phyloP scores from a whole-genome alignment of 768 basidiomycete genomes.

The Leccinum rimulosum region DNA sequence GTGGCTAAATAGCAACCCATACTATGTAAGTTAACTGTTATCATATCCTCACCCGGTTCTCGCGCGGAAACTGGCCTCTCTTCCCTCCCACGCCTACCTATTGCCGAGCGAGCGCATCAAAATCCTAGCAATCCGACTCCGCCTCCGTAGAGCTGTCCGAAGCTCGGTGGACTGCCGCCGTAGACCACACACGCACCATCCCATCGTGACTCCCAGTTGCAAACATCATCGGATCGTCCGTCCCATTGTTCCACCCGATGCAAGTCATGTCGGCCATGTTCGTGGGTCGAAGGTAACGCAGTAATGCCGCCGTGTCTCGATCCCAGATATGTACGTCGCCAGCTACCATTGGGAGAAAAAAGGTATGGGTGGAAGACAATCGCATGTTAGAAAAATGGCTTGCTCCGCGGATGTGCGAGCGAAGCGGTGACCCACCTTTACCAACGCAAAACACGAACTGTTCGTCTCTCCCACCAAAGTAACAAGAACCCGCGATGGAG shows the following conservation, averaged over 20 bases:
- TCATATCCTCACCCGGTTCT: background rate
- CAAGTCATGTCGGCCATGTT: constrained; percentile 62
- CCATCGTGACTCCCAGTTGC: constrained; percentile 79
- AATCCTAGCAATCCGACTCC: constrained; percentile 19
- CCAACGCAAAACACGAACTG: constrained; percentile 78
- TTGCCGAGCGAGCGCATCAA: background rate
- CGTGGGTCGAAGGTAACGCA: constrained; percentile 66
- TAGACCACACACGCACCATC: constrained; percentile 72
- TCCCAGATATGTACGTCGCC: constrained; percentile 89
- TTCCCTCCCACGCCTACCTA: background rate
- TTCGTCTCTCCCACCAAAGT: constrained; percentile 76
- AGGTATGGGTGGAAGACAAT: background rate
- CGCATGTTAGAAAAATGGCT: background rate
- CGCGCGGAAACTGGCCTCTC: background rate
- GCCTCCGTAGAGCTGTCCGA: constrained; percentile 21
- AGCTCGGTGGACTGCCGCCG: constrained; percentile 19
- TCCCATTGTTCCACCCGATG: constrained; percentile 75
- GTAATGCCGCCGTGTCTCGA: constrained; percentile 66
- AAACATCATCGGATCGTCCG: constrained; percentile 46
- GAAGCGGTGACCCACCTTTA: constrained; percentile 49
- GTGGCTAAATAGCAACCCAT: background rate
- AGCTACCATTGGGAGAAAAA: constrained; percentile 36
- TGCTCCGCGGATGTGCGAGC: background rate
- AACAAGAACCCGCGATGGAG: constrained; percentile 76
- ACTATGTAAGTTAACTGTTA: background rate